phyloP scores from a whole-genome alignment of 305 asterid genomes.

The Salvia sclarea region DNA sequence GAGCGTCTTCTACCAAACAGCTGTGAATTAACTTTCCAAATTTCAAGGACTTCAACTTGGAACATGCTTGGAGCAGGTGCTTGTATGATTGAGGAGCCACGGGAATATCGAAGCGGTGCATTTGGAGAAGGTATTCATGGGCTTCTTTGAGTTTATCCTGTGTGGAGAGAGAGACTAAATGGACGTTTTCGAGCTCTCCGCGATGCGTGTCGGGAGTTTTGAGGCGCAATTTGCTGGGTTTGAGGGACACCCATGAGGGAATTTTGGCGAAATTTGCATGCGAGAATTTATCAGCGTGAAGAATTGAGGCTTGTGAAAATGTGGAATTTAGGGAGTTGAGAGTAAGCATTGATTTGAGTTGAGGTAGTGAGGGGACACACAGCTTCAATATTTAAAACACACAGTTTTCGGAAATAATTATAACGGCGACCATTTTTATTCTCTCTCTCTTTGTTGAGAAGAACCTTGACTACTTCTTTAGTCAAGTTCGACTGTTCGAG shows the following conservation, averaged over 20 bases:
- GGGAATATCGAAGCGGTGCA: conserved; percentile 44
- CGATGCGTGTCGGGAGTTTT: conserved; percentile 27
- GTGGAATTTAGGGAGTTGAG: conserved; percentile 26
- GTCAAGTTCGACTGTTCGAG: not conserved
- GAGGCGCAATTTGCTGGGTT: conserved; percentile 32
- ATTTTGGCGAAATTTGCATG: conserved; percentile 36
- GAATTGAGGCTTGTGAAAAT: conserved; percentile 34
- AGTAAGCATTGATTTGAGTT: conserved; percentile 33
- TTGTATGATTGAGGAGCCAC: conserved; percentile 48
- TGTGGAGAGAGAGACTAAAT: conserved; percentile 48
- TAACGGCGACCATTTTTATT: not conserved
- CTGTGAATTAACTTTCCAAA: conserved; percentile 45
- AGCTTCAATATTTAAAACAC: not conserved
- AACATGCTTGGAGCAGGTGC: conserved; percentile 47
- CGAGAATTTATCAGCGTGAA: conserved; percentile 30
- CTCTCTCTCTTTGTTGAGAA: not conserved
- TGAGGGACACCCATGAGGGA: conserved; percentile 49
- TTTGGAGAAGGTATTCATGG: conserved; percentile 45
- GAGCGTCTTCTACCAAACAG: conserved; percentile 32
- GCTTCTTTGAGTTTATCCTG: conserved; percentile 59
- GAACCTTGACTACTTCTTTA: not conserved
- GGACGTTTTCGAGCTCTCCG: conserved; percentile 52
- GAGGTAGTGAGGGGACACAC: not conserved
- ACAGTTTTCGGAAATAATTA: not conserved
- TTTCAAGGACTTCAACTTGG: conserved; percentile 37